These are phyloP conservation scores for Quercus alba DNA, from an alignment of 306 rosid genomes.

Conservation along the genomic window DNA sequence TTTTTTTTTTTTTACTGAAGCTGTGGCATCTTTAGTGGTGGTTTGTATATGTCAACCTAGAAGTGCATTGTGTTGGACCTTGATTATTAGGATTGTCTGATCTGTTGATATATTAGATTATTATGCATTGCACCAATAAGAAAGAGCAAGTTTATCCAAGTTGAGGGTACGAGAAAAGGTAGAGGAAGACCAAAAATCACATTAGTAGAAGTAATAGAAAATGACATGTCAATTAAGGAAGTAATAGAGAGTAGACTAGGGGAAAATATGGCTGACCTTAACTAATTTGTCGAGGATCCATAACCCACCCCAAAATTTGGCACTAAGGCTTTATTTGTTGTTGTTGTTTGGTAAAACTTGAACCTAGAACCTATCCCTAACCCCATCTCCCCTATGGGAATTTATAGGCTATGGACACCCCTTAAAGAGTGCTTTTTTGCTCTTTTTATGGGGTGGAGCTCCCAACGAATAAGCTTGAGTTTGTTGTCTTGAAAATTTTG, in stretches of 20 bases:
- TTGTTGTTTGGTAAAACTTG: not conserved
- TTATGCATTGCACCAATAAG: too few species aligned
- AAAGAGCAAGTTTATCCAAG: too few species aligned
- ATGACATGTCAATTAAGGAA: too few species aligned
- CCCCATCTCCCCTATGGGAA: not conserved
- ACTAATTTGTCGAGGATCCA: too few species aligned
- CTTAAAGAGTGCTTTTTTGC: not conserved
- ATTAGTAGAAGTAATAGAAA: too few species aligned
- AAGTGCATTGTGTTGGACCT: not conserved
- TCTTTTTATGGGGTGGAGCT: conserved; percentile 12
- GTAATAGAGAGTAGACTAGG: too few species aligned
- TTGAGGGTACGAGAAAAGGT: too few species aligned
- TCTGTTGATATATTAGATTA: not conserved
- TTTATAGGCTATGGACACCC: not conserved
- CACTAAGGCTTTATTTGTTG: too few species aligned
- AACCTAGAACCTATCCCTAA: not conserved
- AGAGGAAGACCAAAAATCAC: too few species aligned
- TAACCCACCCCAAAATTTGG: too few species aligned
- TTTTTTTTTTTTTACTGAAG: not conserved
- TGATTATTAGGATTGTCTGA: not conserved
- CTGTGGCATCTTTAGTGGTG: not conserved
- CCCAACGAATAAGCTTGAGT: conserved; percentile 13
- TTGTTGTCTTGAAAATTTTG: not conserved
- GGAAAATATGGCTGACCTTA: too few species aligned
- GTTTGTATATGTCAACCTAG: not conserved